Base-by-base conservation (phyloP, 139 green algal genomes). In the Picochlorum sp. region DNA sequence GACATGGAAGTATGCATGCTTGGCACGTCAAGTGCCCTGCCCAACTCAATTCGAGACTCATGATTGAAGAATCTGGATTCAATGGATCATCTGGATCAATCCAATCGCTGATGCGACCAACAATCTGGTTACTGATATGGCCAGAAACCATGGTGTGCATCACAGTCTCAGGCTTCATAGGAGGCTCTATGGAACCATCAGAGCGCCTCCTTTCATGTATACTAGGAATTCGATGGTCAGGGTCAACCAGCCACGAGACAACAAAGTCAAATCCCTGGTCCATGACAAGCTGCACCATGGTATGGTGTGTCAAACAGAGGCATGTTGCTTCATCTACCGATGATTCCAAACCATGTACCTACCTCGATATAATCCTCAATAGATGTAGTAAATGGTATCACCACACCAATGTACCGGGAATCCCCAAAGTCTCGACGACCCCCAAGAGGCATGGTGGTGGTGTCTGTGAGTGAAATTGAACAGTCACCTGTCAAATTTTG, bases 211-310 rank as follows among this genome's bases (percentile, higher is more conserved):
- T 28, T 56, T 21, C 51, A 20, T 62, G 54, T n/a, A 65, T 61
- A n/a, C 23, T 54, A 37, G 1, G 77, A 41, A 41, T 41, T 41
- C 6, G 71, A 71, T 18, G 70, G 76, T 18, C 69, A 58, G 80
- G 78, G 15, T 80, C 72, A 58, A 86, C 80, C 26, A 98, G 74
- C 0, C 89, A 89, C 4, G 79, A 69, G 8, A 94, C 68, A 1
- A 95, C 47, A 72, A 97, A 98, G 69, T 98, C 92, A 61, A 97
- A 96, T 3, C 90, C 92, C 44, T 79, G 82, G 2, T 75, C 32
- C 21, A 89, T 61, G 9, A 75, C 50, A 30, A 71, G 66, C 87
- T 92, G 82, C 51, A 65, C 47, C 11, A 20, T 20, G 11, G 18
- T 3, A 54, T 5, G 8, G 16, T 54, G 47, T 18, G 47, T 54